Percentiles rank a stretch among this genome's conserved stretches.
Evolutionary conservation across 192 early-diverging fungal species (phyloP).

Genomic region (Backusella liffmaniae): DNA sequence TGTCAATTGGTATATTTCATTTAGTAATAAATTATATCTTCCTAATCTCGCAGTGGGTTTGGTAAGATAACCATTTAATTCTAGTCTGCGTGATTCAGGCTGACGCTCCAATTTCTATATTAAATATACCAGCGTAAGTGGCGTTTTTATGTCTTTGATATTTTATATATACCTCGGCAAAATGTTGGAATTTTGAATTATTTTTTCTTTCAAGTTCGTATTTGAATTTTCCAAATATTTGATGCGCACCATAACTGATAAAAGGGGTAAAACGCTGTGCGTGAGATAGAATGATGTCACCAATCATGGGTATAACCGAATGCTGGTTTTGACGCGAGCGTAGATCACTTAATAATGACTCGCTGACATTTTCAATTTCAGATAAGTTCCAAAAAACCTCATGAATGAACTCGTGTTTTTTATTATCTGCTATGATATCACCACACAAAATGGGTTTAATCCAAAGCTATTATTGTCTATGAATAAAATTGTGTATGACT

Average conservation of each 20-base stretch:
- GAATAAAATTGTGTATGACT: not conserved
- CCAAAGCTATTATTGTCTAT: constrained; percentile 45
- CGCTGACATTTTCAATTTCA: constrained; percentile 63
- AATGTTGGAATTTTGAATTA: constrained; percentile 68
- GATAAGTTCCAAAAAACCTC: constrained; percentile 78
- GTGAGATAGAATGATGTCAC: constrained; percentile 79
- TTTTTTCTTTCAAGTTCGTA: constrained; percentile 77
- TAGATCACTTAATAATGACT: constrained; percentile 56
- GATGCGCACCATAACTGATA: constrained; percentile 83
- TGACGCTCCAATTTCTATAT: constrained; percentile 57
- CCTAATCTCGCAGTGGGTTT: constrained; percentile 84
- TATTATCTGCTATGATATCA: constrained; percentile 64
- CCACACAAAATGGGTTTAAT: constrained; percentile 61
- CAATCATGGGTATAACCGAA: constrained; percentile 74
- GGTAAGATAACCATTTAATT: constrained; percentile 82
- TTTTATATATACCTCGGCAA: constrained; percentile 56
- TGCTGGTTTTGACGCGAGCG: constrained; percentile 62
- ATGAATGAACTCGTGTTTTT: constrained; percentile 73
- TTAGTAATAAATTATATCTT: constrained; percentile 4
- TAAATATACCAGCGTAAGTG: constrained; percentile 46
- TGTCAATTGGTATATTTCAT: constrained; percentile 9
- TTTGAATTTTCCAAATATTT: constrained; percentile 77
- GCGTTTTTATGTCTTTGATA: not conserved
- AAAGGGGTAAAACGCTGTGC: constrained; percentile 74
- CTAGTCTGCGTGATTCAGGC: constrained; percentile 82